A percentile compares a stretch with the other conserved stretches of the same genome.
Conservation (phyloP, 2,329 filamentous ascomycete genomes). For the Aspergillus sp. region DNA sequence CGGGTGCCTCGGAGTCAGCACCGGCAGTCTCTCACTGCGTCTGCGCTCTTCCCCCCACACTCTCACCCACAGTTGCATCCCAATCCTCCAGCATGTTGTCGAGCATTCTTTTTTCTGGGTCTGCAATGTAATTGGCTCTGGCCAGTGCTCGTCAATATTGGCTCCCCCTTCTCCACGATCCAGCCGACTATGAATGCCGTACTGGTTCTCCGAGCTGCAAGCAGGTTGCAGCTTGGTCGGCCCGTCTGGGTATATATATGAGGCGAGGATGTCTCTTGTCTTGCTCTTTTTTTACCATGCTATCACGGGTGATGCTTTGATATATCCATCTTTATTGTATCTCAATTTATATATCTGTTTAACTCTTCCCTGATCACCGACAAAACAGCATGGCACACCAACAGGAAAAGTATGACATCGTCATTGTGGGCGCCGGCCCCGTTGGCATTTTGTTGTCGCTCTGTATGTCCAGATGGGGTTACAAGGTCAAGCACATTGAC, state of each 20-base stretch:
- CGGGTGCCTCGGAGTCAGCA: background rate
- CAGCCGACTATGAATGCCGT: constrained; percentile 33
- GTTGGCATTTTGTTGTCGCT: constrained; percentile 84
- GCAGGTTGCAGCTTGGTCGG: constrained; percentile 9
- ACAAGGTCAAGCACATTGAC: constrained; percentile 92
- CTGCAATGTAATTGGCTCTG: background rate
- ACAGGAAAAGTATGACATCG: constrained; percentile 55
- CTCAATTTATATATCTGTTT: background rate
- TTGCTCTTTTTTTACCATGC: constrained; percentile 1
- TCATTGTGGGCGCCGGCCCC: constrained; percentile 85
- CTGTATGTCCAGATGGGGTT: constrained; percentile 85
- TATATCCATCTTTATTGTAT: constrained; percentile 1
- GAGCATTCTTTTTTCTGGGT: background rate
- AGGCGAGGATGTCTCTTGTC: constrained; percentile 4
- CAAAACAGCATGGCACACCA: constrained; percentile 18
- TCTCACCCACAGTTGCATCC: background rate
- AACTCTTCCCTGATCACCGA: background rate
- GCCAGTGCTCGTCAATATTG: no score
- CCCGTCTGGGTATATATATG: constrained; percentile 22
- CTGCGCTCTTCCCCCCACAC: background rate
- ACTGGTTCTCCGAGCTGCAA: constrained; percentile 21
- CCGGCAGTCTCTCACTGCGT: background rate
- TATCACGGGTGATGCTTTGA: constrained; percentile 4
- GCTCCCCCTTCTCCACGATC: constrained; percentile 6
- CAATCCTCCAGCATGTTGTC: background rate